Base-by-base conservation (phyloP, 352 stramenopile genomes). In the Pythium utonaiense region DNA sequence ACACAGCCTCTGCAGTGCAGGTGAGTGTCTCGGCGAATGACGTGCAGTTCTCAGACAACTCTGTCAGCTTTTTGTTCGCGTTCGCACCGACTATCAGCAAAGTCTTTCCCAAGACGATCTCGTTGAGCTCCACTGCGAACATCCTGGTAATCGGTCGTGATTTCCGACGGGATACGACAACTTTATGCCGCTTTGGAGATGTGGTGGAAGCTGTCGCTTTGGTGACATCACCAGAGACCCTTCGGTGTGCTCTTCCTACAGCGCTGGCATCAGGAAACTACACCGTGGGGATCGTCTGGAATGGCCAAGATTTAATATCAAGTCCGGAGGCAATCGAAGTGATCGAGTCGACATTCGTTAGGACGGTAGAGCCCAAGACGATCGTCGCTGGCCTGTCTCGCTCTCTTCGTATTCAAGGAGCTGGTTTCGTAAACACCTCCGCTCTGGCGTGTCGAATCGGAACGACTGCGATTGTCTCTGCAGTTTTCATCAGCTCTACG, bases 261-360 rank as follows among this genome's bases (percentile, higher is more conserved):
- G 17, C 25, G 12, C 34, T 62, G 12, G 33, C 1, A 25, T 19
- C 17, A 17, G 60, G 60, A 9, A 58, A 58, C 27, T 40, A 67
- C 28, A 53, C 47, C 5, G 8, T 67, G 6, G 45, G 36, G 19
- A 21, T 67, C 8, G 0, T 67, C 22, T 67, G 60, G 60, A 67
- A 67, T 24, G 60, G 60, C 16, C 53, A 55, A 53, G 60, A 62
- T 48, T 27, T 57, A 13, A 47, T 50, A 16, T 22, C 16, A 22
- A 42, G n/a, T 1, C 8, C 22, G 16, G 16, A 50, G 14, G 34
- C 10, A 14, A 3, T 41, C 31, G 28, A 67, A 40, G 31, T 62
- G 6, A n/a, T 67, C 9, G 53, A 59, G 22, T 30, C 21, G 25
- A 22, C 45, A 1, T 10, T 33, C 24, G 12, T 58, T 13, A 24